Conservation (phyloP, 2,329 filamentous ascomycete species). For the Pleurostoma richardsiae region DNA sequence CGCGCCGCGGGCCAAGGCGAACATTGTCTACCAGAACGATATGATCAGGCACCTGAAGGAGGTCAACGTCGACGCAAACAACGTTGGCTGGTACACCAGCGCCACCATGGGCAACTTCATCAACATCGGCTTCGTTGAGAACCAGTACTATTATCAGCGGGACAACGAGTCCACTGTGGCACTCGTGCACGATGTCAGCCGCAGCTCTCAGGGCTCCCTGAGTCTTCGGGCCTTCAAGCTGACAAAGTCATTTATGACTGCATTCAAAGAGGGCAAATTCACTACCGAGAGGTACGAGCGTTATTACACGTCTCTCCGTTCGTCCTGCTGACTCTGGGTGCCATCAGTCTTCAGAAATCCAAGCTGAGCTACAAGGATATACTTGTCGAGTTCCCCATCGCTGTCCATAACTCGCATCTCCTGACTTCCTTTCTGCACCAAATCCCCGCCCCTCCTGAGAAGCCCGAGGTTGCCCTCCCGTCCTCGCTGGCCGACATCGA, state of each 20-base stretch:
- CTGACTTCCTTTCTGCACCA: conserved; percentile 94
- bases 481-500: conserved; percentile 74
- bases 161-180: conserved; percentile 86
- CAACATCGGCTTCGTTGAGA: conserved; percentile 93
- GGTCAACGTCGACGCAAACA: conserved; percentile 97
- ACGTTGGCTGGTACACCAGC: conserved; percentile 97
- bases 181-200: conserved; percentile 90
- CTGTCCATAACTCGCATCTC: conserved; percentile 94
- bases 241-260: conserved; percentile 79
- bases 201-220: conserved; percentile 86
- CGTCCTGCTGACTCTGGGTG: no score
- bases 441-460: conserved; percentile 63
- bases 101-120: conserved; percentile 98
- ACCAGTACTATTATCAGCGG: conserved; percentile 96
- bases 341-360: conserved; percentile 78
- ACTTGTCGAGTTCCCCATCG: conserved; percentile 81
- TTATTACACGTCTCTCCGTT: background rate
- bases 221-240: conserved; percentile 89
- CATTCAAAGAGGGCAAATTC: conserved; percentile 97
- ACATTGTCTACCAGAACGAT: conserved; percentile 83
- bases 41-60: conserved; percentile 97
- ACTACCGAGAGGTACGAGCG: conserved; percentile 79
- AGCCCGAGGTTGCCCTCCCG: conserved; percentile 68
- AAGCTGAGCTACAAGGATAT: conserved; percentile 93
- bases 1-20: conserved; percentile 88